phyloP scores from a whole-genome alignment of 306 rosid genomes.

The Mimosa pudica region DNA sequence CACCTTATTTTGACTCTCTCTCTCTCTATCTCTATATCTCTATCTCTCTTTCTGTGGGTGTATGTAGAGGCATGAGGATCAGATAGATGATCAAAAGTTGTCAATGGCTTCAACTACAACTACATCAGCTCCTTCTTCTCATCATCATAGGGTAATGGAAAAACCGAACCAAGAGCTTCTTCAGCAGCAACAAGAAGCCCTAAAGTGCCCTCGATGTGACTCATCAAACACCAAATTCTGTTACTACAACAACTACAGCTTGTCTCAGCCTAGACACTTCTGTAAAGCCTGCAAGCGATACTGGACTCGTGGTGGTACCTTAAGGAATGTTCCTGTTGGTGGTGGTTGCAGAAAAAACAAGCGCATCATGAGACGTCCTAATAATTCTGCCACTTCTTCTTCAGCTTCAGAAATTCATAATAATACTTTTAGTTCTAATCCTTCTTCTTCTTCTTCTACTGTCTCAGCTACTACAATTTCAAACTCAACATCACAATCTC shows the following conservation, averaged over 20 bases:
- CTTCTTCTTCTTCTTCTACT: slow-evolving; percentile 45
- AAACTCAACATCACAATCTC: slow-evolving; percentile 49
- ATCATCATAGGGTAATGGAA: slow-evolving; percentile 50
- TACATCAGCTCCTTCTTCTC: slow-evolving; percentile 19
- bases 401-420: slow-evolving; percentile 37
- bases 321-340: slow-evolving; percentile 92
- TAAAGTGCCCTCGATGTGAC: slow-evolving; percentile 91
- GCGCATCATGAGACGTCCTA: slow-evolving; percentile 58
- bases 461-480: slow-evolving; percentile 41
- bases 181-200: slow-evolving; percentile 55
- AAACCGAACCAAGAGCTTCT: slow-evolving; percentile 64
- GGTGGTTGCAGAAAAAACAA: slow-evolving; percentile 96
- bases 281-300: slow-evolving; percentile 98
- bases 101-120: slow-evolving; percentile 39
- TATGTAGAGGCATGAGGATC: slow-evolving; percentile 42
- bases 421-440: slow-evolving; percentile 27
- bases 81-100: slow-evolving; percentile 51
- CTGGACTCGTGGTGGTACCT: slow-evolving; percentile 96
- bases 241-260: slow-evolving; percentile 93
- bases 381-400: slow-evolving; percentile 29
- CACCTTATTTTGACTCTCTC: background rate
- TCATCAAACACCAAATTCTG: slow-evolving; percentile 96
- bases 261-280: slow-evolving; percentile 92
- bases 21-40: background rate
- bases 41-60: background rate